phyloP scores from a whole-genome alignment of 768 basidiomycete species.

The Mrakia frigida region DNA sequence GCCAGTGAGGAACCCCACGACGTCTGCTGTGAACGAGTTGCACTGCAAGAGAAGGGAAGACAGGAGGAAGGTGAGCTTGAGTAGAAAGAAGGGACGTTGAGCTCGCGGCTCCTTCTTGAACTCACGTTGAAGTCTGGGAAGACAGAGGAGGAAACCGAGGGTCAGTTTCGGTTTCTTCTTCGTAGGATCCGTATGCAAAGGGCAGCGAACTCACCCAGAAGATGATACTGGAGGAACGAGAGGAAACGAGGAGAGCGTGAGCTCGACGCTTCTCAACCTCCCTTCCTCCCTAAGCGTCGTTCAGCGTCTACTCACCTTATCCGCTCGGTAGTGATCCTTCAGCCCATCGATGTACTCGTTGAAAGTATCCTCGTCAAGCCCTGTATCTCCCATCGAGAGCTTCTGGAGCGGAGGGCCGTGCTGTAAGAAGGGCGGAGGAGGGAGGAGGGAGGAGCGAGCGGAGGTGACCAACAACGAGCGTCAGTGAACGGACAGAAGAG shows the following conservation, averaged over 20 bases:
- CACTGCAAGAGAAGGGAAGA: slow-evolving; percentile 46
- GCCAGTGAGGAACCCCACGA: slow-evolving; percentile 79
- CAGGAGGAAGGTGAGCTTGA: neutral
- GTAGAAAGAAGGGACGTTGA: neutral
- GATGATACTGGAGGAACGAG: slow-evolving; percentile 59
- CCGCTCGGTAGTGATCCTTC: slow-evolving; percentile 74
- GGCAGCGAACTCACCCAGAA: slow-evolving; percentile 40
- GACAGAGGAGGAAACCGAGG: neutral
- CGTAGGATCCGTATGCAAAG: too few relatives aligned
- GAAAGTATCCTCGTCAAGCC: slow-evolving; percentile 77
- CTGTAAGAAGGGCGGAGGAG: slow-evolving; percentile 44
- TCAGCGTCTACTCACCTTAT: slow-evolving; percentile 57
- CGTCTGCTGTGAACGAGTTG: slow-evolving; percentile 88
- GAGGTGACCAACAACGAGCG: neutral
- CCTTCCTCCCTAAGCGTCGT: too few relatives aligned
- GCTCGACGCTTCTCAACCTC: neutral
- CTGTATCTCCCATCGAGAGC: slow-evolving; percentile 70
- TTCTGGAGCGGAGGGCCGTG: slow-evolving; percentile 68
- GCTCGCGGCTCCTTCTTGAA: too few relatives aligned
- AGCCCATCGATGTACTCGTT: slow-evolving; percentile 74
- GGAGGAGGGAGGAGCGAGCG: neutral
- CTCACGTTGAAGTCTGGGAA: slow-evolving; percentile 64
- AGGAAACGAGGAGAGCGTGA: slow-evolving; percentile 14
- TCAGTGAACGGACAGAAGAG: neutral
- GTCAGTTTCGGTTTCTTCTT: neutral